Percentiles rank a stretch among this genome's conserved stretches.
Evolutionary conservation across 2,329 filamentous ascomycete genomes (phyloP).

Genomic region (Colletotrichum navitas): DNA sequence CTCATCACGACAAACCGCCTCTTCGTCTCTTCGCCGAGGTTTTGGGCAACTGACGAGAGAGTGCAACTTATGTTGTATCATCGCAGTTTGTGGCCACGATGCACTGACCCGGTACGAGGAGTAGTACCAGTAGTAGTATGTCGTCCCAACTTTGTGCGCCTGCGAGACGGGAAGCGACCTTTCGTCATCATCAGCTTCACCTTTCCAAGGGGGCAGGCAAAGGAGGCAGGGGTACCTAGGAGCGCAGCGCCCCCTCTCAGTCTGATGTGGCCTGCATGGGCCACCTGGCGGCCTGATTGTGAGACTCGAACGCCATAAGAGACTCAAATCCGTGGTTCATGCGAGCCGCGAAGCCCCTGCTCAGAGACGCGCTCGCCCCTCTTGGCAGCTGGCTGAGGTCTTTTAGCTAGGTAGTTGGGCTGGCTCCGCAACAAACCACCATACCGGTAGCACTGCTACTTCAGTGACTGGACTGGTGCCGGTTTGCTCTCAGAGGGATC

Average conservation of each 20-base stretch:
- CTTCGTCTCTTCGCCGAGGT: background rate
- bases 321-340: constrained; percentile 33
- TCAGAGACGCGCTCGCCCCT: background rate
- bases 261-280: constrained; percentile 22
- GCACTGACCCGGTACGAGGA: background rate
- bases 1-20: background rate
- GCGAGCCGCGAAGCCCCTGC: constrained; percentile 28
- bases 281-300: constrained; percentile 27
- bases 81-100: background rate
- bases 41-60: background rate
- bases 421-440: background rate
- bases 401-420: background rate
- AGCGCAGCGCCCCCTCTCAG: constrained; percentile 10
- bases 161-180: constrained; percentile 24
- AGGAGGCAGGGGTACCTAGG: constrained; percentile 6
- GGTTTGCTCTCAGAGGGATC: constrained; percentile 15
- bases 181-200: constrained; percentile 28
- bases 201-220: background rate
- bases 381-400: background rate
- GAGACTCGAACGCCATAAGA: constrained; percentile 25
- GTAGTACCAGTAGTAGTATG: background rate
- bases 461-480: constrained; percentile 1
- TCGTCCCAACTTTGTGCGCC: constrained; percentile 36
- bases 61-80: background rate
- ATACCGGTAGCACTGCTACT: background rate